Percentiles rank a stretch among this genome's conserved stretches.
phyloP scores from a whole-genome alignment of 2,329 filamentous ascomycete genomes.

The Cytospora leucostoma region DNA sequence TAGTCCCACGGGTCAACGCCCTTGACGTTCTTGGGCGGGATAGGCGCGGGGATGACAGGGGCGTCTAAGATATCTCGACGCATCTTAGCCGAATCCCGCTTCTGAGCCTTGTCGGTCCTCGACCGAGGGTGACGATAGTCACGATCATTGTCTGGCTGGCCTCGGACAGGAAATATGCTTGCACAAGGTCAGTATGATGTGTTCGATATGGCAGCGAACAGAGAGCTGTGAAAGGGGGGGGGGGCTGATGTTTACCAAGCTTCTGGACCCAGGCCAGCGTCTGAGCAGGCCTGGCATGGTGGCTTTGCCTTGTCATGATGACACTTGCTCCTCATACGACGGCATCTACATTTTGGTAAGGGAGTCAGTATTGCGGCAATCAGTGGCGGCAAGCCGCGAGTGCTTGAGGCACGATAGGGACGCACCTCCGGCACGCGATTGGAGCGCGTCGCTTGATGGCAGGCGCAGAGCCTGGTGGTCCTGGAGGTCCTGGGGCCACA shows the following conservation, averaged over 20 bases:
- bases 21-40: constrained; percentile 32
- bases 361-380: constrained; percentile 11
- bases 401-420: constrained; percentile 25
- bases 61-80: constrained; percentile 39
- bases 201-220: neutral
- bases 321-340: constrained; percentile 59
- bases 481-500: constrained; percentile 12
- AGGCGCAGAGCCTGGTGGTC: constrained; percentile 20
- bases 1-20: constrained; percentile 49
- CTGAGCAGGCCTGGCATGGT: constrained; percentile 54
- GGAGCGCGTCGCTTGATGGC: constrained; percentile 51
- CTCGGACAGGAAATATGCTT: constrained; percentile 55
- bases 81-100: constrained; percentile 42
- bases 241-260: constrained; percentile 52
- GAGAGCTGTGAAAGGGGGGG: neutral
- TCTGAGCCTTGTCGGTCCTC: constrained; percentile 48
- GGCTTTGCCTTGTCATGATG: constrained; percentile 50
- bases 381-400: constrained; percentile 6
- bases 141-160: constrained; percentile 56
- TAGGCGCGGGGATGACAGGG: constrained; percentile 28
- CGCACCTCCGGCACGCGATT: constrained; percentile 56
- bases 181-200: neutral
- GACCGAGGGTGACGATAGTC: constrained; percentile 57
- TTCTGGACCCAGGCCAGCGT: constrained; percentile 49
- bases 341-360: constrained; percentile 44